Conservation (phyloP, 345 rosid genomes). For the Punica granatum region DNA sequence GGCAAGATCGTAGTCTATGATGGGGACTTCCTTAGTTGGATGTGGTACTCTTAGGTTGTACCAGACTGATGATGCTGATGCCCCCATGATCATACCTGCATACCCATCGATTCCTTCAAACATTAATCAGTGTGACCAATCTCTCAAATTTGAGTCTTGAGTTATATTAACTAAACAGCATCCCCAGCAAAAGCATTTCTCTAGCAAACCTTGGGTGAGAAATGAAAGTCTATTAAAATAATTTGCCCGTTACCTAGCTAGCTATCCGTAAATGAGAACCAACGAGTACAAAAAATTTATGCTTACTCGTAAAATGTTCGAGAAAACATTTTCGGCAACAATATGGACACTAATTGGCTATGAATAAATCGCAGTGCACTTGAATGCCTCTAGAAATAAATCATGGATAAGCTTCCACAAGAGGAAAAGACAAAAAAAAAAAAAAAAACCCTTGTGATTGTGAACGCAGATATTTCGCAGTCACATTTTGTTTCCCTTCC, state of each 20-base stretch:
- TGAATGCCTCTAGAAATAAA: too few species aligned
- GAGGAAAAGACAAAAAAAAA: too few species aligned
- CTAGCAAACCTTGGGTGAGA: not conserved
- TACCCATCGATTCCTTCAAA: not conserved
- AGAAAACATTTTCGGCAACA: not conserved
- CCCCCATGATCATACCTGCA: slow-evolving; percentile 98
- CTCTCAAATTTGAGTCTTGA: not conserved
- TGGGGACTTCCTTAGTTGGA: slow-evolving; percentile 83
- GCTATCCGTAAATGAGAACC: not conserved
- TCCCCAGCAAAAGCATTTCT: not conserved
- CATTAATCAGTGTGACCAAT: slow-evolving; percentile 4
- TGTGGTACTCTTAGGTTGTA: slow-evolving; percentile 79
- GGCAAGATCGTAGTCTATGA: slow-evolving; percentile 81
- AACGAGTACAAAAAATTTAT: not conserved
- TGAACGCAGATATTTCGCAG: not conserved
- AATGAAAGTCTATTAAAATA: not conserved
- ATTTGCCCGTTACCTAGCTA: too few species aligned
- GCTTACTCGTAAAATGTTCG: too few species aligned
- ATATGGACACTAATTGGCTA: not conserved
- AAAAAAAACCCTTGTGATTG: not conserved
- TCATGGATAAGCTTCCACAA: too few species aligned
- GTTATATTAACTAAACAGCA: not conserved
- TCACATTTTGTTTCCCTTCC: not conserved
- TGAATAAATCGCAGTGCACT: not conserved
- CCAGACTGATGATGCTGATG: slow-evolving; percentile 91